A percentile compares a stretch with the other conserved stretches of the same genome.
phyloP scores from a whole-genome alignment of 1,284 basidiomycete genomes.

The Austroboletus niveus region DNA sequence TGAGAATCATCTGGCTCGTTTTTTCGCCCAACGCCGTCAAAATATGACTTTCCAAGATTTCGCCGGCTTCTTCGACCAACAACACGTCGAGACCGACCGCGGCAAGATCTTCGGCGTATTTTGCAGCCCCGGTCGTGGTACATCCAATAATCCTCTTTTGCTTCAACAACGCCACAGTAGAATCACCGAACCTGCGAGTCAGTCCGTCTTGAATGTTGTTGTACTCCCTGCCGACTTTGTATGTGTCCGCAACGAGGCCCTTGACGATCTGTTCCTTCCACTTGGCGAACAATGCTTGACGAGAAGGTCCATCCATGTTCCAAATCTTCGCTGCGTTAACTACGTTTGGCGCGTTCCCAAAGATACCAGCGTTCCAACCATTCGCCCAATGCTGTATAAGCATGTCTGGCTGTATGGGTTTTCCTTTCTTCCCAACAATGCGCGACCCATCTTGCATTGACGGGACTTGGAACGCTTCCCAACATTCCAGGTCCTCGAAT shows the following conservation, averaged over 20 bases:
- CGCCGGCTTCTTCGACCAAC: constrained; percentile 68
- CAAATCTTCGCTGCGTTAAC: constrained; percentile 37
- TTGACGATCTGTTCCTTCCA: constrained; percentile 46
- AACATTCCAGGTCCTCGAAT: constrained; percentile 44
- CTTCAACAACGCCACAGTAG: constrained; percentile 34
- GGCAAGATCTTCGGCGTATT: constrained; percentile 38
- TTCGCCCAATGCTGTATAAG: constrained; percentile 48
- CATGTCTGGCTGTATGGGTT: constrained; percentile 35
- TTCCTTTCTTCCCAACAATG: constrained; percentile 37
- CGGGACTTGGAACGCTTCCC: constrained; percentile 50
- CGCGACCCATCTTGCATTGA: constrained; percentile 40
- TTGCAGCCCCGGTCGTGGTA: constrained; percentile 67
- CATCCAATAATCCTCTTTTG: constrained; percentile 59
- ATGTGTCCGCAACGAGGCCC: constrained; percentile 38
- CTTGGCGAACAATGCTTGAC: constrained; percentile 30
- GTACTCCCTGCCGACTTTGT: constrained; percentile 35
- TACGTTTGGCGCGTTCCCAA: constrained; percentile 32
- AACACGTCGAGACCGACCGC: constrained; percentile 46
- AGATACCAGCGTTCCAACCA: constrained; percentile 43
- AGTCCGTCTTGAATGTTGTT: constrained; percentile 35
- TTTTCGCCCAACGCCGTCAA: constrained; percentile 46
- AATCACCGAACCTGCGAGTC: constrained; percentile 33
- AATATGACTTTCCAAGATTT: constrained; percentile 65
- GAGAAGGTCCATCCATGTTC: constrained; percentile 38
- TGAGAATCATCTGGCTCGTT: constrained; percentile 51